These are phyloP conservation scores for Nowakowskiella sp. DNA, from an alignment of 192 early-diverging fungal species.

Conservation along the genomic window DNA sequence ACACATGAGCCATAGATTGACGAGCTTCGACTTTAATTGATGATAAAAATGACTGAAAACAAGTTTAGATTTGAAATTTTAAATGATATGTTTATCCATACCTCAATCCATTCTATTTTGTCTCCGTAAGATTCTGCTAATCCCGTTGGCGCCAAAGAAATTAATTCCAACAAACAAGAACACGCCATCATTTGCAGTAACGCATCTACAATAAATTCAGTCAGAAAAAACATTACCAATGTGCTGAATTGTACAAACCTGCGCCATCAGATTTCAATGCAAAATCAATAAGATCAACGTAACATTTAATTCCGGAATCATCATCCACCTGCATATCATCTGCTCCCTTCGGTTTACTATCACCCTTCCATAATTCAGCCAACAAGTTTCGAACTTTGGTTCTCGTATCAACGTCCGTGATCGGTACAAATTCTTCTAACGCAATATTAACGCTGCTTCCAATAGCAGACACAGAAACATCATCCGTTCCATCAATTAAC, in stretches of 20 bases:
- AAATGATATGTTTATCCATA: too few relatives aligned
- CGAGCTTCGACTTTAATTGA: slow-evolving; percentile 59
- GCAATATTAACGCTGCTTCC: slow-evolving; percentile 25
- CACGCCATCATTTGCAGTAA: slow-evolving; percentile 54
- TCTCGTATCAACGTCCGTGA: slow-evolving; percentile 22
- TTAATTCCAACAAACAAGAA: slow-evolving; percentile 58
- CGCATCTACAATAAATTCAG: slow-evolving; percentile 37
- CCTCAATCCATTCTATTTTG: slow-evolving; percentile 39
- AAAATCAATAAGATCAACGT: slow-evolving; percentile 50
- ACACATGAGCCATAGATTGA: slow-evolving; percentile 54
- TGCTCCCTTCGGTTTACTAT: slow-evolving; percentile 6
- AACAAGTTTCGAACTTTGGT: slow-evolving; percentile 5
- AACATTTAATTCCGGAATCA: slow-evolving; percentile 29
- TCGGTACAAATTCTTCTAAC: slow-evolving; percentile 31
- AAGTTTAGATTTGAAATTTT: too few relatives aligned
- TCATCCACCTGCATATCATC: slow-evolving; percentile 16
- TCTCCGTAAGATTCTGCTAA: slow-evolving; percentile 43
- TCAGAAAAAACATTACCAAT: not conserved
- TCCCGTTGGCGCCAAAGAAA: slow-evolving; percentile 55
- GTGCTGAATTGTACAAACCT: slow-evolving; percentile 23
- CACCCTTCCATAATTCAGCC: slow-evolving; percentile 1
- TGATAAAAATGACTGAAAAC: slow-evolving; percentile 44
- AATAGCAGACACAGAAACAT: not conserved
- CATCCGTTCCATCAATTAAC: slow-evolving; percentile 28
- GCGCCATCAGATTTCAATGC: slow-evolving; percentile 42